phyloP scores from a whole-genome alignment of 345 rosid genomes.

The Pistacia atlantica region DNA sequence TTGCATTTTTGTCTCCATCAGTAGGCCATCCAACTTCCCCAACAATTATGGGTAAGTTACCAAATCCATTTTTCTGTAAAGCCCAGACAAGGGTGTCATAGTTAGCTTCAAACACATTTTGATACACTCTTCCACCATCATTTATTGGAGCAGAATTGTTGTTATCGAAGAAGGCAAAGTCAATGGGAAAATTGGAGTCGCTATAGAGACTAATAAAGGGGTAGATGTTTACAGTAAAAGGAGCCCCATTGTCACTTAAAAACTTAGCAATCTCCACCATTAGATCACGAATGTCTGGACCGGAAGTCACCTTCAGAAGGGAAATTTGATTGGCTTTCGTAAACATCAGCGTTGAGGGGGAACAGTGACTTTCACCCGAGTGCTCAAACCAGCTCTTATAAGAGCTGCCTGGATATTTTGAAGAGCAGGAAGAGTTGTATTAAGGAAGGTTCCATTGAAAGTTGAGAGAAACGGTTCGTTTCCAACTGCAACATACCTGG shows the following conservation, averaged over 20 bases:
- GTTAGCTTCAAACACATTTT: slow-evolving; percentile 69
- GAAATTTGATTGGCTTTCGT: slow-evolving; percentile 36
- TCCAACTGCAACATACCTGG: slow-evolving; percentile 69
- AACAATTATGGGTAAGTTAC: slow-evolving; percentile 49
- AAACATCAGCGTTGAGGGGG: slow-evolving; percentile 73
- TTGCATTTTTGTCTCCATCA: slow-evolving; percentile 65
- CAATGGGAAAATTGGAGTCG: slow-evolving; percentile 60
- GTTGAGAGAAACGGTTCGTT: slow-evolving; percentile 66
- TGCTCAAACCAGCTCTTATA: slow-evolving; percentile 60
- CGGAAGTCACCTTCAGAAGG: slow-evolving; percentile 68
- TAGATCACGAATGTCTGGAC: slow-evolving; percentile 48
- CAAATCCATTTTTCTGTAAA: slow-evolving; percentile 60
- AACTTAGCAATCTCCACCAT: slow-evolving; percentile 59
- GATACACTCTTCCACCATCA: slow-evolving; percentile 55
- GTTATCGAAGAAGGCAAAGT: slow-evolving; percentile 67
- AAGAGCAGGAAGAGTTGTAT: slow-evolving; percentile 61
- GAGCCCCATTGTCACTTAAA: slow-evolving; percentile 52
- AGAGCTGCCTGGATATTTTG: slow-evolving; percentile 67
- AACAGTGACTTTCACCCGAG: slow-evolving; percentile 59
- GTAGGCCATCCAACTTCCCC: slow-evolving; percentile 86
- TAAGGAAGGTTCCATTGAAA: slow-evolving; percentile 49
- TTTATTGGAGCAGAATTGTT: slow-evolving; percentile 42
- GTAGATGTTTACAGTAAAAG: slow-evolving; percentile 62
- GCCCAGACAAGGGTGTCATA: slow-evolving; percentile 65
- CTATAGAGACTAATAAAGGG: slow-evolving; percentile 71